Percentiles rank a stretch among this genome's conserved stretches.
These are phyloP conservation scores for Graphium sp. DNA, from an alignment of 2,329 filamentous ascomycete genomes.

Conservation along the genomic window DNA sequence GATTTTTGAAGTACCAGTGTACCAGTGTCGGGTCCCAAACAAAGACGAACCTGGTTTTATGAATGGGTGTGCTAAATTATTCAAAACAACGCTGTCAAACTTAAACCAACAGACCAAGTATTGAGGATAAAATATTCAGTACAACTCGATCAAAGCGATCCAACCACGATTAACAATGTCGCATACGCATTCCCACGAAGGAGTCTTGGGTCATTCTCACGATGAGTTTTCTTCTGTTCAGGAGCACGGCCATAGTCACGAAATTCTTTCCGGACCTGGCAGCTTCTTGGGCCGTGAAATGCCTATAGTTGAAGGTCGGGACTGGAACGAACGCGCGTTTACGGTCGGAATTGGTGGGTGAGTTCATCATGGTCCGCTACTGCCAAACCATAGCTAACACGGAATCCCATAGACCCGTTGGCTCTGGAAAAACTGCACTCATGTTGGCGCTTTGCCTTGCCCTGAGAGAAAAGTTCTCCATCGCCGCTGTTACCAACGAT, in stretches of 20 bases:
- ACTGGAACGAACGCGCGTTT: conserved; percentile 81
- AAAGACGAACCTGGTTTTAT: too few species aligned
- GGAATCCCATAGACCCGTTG: conserved; percentile 53
- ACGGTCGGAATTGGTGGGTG: conserved; percentile 97
- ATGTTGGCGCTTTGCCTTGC: conserved; percentile 87
- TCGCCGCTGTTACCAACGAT: conserved; percentile 95
- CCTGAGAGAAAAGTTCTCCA: conserved; percentile 64
- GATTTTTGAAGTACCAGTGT: too few species aligned
- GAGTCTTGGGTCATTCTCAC: conserved; percentile 37
- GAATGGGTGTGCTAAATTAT: too few species aligned
- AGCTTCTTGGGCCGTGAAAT: conserved; percentile 82
- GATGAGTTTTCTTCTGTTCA: conserved; percentile 36
- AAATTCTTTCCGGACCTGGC: conserved; percentile 86
- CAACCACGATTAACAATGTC: neutral
- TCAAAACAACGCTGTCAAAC: too few species aligned
- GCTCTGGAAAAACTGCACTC: conserved; percentile 90
- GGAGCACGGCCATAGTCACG: conserved; percentile 88
- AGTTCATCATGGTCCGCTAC: conserved; percentile 15
- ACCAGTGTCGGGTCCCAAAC: too few species aligned
- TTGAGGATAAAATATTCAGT: too few species aligned
- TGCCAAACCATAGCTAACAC: conserved; percentile 7
- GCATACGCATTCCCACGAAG: conserved; percentile 34
- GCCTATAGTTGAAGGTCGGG: conserved; percentile 76
- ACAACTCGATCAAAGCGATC: too few species aligned
- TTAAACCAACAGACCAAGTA: too few species aligned